Evolutionary conservation across 2,329 filamentous ascomycete genomes (phyloP).

Genomic region (Fusarium circinatum): DNA sequence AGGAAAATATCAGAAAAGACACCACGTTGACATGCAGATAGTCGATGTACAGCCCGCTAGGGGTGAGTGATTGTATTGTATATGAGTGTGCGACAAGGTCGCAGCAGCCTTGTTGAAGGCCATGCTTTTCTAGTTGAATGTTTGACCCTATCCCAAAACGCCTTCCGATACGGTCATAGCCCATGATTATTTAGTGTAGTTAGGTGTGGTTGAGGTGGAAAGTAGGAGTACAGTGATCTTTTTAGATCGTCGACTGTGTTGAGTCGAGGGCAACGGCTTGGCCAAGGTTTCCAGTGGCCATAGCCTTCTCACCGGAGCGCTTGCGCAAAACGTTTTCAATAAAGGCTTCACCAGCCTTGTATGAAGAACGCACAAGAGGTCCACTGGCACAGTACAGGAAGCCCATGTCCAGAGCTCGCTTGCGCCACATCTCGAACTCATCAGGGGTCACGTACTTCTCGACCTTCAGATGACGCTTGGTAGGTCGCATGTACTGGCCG

Average conservation of each 20-base stretch:
- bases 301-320: slow-evolving; percentile 63
- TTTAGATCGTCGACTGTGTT: slow-evolving; percentile 37
- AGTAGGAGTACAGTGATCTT: slow-evolving; percentile 3
- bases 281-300: slow-evolving; percentile 49
- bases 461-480: slow-evolving; percentile 97
- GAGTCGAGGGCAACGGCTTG: slow-evolving; percentile 54
- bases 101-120: slow-evolving; percentile 45
- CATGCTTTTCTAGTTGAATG: slow-evolving; percentile 45
- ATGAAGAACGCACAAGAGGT: slow-evolving; percentile 91
- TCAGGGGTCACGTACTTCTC: slow-evolving; percentile 94
- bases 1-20: background rate
- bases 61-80: slow-evolving; percentile 24
- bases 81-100: slow-evolving; percentile 20
- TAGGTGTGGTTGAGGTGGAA: slow-evolving; percentile 22
- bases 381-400: slow-evolving; percentile 97
- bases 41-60: slow-evolving; percentile 13
- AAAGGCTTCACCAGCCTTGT: slow-evolving; percentile 98
- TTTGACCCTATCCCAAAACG: slow-evolving; percentile 40
- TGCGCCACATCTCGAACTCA: slow-evolving; percentile 90
- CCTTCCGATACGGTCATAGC: slow-evolving; percentile 41
- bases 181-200: slow-evolving; percentile 40
- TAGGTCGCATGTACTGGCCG: slow-evolving; percentile 99
- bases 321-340: slow-evolving; percentile 98
- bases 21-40: slow-evolving; percentile 1
- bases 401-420: slow-evolving; percentile 90